A percentile compares a stretch with the other conserved stretches of the same genome.
These are phyloP conservation scores for Artemisia tridentata DNA, from an alignment of 129 eudicot species.

Conservation along the genomic window DNA sequence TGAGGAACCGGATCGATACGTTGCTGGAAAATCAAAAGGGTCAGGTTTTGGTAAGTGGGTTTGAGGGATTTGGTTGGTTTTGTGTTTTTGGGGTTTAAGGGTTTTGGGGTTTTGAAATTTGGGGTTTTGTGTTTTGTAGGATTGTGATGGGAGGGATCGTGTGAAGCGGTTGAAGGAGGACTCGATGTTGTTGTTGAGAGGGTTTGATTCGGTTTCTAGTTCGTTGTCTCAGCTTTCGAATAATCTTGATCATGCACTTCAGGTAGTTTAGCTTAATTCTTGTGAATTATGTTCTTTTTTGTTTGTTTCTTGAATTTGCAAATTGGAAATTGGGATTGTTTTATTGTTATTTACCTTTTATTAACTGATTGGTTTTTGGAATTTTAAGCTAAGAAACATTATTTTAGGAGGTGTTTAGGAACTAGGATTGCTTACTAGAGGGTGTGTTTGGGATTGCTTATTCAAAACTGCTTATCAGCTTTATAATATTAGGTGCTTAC, in stretches of 20 bases:
- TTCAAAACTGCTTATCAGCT: no score
- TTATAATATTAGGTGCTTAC: no score
- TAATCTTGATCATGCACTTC: conserved; percentile 75
- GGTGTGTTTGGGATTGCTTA: no score
- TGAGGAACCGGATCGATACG: conserved; percentile 63
- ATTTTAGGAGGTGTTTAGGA: not conserved
- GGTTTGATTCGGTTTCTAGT: conserved; percentile 76
- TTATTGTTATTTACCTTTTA: not conserved
- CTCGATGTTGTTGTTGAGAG: conserved; percentile 75
- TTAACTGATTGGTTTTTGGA: not conserved
- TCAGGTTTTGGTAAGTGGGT: conserved; percentile 25
- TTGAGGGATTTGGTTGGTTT: not conserved
- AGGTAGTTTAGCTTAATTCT: conserved; percentile 40
- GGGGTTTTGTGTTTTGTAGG: conserved; percentile 38
- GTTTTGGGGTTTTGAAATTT: conserved; percentile 7
- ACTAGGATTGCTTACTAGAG: not conserved
- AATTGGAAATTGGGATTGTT: not conserved
- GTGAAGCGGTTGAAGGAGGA: conserved; percentile 69
- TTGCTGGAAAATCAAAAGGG: conserved; percentile 57
- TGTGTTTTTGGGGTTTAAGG: not conserved
- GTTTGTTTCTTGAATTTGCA: not conserved
- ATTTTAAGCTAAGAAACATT: not conserved
- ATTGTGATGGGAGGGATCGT: conserved; percentile 32
- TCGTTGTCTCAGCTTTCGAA: conserved; percentile 70
- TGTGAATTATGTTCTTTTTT: not conserved